These are phyloP conservation scores for Cryptococcus sp. DNA, from an alignment of 1,284 basidiomycete species.

Conservation along the genomic window DNA sequence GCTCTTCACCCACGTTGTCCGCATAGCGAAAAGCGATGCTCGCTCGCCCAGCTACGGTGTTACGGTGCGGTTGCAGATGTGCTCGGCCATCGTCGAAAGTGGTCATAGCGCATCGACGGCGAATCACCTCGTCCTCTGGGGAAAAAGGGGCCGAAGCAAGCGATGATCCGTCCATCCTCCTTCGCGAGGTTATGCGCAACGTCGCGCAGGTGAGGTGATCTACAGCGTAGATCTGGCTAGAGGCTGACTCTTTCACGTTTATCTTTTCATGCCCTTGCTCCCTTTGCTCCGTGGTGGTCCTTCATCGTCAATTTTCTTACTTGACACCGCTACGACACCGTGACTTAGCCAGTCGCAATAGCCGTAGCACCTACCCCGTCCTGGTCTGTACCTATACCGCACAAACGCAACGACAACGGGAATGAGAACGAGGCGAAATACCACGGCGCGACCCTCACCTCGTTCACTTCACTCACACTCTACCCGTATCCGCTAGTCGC, in stretches of 20 bases:
- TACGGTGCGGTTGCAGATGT: too few relatives aligned
- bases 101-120: not conserved
- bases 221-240: not conserved
- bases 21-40: too few relatives aligned
- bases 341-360: conserved; percentile 50
- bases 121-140: not conserved
- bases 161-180: conserved; percentile 27
- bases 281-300: not conserved
- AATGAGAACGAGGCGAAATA: conserved; percentile 26
- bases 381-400: conserved; percentile 8
- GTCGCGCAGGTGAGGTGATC: conserved; percentile 48
- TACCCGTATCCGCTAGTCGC: conserved; percentile 81
- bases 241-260: not conserved
- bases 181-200: conserved; percentile 52
- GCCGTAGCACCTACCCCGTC: conserved; percentile 35
- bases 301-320: not conserved
- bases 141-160: not conserved
- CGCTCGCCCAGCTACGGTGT: too few relatives aligned
- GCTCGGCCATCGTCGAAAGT: not conserved
- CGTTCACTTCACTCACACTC: conserved; percentile 86
- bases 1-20: too few relatives aligned
- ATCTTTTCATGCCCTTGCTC: not conserved
- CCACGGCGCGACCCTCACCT: conserved; percentile 89
- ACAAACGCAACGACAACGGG: too few relatives aligned
- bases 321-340: not conserved